A percentile compares a stretch with the other conserved stretches of the same genome.
Evolutionary conservation across 805 yeast species (phyloP).

Genomic region (Cyberlindnera xylosilytica): DNA sequence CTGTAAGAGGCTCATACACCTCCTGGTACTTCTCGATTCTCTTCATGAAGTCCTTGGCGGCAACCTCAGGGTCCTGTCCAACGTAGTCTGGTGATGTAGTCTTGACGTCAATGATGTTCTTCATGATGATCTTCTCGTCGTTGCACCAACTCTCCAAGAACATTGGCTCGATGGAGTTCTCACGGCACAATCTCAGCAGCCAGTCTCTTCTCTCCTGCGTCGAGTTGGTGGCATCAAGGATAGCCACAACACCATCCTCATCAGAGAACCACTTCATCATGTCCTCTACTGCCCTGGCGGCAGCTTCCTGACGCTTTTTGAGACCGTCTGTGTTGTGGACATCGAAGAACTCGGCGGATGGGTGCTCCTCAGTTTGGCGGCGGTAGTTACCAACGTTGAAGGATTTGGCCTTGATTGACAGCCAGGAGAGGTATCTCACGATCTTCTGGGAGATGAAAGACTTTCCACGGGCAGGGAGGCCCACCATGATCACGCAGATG

Average conservation of each 20-base stretch:
- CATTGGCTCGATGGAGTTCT: conserved; percentile 77
- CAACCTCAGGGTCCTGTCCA: conserved; percentile 59
- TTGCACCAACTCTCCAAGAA: conserved; percentile 92
- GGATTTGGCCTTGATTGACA: conserved; percentile 79
- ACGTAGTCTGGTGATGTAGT: conserved; percentile 44
- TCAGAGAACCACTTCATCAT: conserved; percentile 84
- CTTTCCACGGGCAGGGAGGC: conserved; percentile 89
- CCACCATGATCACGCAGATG: conserved; percentile 86
- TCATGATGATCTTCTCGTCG: conserved; percentile 70
- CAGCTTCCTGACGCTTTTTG: conserved; percentile 63
- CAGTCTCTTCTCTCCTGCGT: conserved; percentile 67
- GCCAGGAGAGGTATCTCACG: conserved; percentile 89
- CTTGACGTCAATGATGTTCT: conserved; percentile 83
- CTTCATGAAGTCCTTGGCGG: conserved; percentile 65
- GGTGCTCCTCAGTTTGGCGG: conserved; percentile 56
- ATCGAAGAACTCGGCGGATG: conserved; percentile 78
- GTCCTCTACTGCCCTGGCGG: conserved; percentile 66
- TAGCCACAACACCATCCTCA: conserved; percentile 84
- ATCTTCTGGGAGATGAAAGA: conserved; percentile 92
- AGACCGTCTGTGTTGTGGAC: conserved; percentile 62
- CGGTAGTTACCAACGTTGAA: conserved; percentile 90
- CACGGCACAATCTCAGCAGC: conserved; percentile 58
- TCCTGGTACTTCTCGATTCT: conserved; percentile 74
- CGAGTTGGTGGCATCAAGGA: conserved; percentile 90
- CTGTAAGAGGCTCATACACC: conserved; percentile 73